Evolutionary conservation across 164 flowering plant species (phyloP), one percentile per base, ranked within the genome.

Genomic region (Magnolia kwangsiensis): DNA sequence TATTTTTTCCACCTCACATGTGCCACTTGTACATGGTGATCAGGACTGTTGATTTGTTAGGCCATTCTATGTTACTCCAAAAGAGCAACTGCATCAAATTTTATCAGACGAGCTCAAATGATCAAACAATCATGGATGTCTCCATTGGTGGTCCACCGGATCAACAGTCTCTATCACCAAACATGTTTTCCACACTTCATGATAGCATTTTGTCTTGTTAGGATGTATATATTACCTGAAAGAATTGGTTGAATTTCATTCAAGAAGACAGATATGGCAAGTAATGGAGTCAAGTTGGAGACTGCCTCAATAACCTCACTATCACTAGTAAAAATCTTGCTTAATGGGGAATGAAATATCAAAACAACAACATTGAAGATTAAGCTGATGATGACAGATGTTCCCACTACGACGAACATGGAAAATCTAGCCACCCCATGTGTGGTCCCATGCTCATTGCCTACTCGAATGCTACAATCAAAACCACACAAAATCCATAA

Each of bases 201-300:
- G 37, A 31, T 31, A 31, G 37, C 37, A 31, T 31, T 31, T 31
- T 31, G 37, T 31, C 37, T 31, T 31, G 4, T 31, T 31, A 31
- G 37, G 37, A 31, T 31, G 37, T 31, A 31, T 31, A 31, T 3
- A 31, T 1, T 50, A 89, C 92, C 96, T 58, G 93, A 89, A 71
- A 92, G 90, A 13, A 92, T 88, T 37, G 97, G 95, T 31, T 92
- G 92, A 69, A 90, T 83, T 50, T 94, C 93, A 74, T 91, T 91
- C 1, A 90, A 65, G 76, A 89, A 78, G 23, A 91, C 87, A 1
- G 96, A 90, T 69, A 91, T 76, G 66, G 93, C 89, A 23, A 89
- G 85, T 79, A 91, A 73, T 14, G 90, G 90, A 19, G 89, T 85
- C 80, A 91, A 69, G 45, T 72, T 51, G 0, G 91, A 85, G 9